phyloP scores from a whole-genome alignment of 257 asterid species.

The Fraxinus pennsylvanica region DNA sequence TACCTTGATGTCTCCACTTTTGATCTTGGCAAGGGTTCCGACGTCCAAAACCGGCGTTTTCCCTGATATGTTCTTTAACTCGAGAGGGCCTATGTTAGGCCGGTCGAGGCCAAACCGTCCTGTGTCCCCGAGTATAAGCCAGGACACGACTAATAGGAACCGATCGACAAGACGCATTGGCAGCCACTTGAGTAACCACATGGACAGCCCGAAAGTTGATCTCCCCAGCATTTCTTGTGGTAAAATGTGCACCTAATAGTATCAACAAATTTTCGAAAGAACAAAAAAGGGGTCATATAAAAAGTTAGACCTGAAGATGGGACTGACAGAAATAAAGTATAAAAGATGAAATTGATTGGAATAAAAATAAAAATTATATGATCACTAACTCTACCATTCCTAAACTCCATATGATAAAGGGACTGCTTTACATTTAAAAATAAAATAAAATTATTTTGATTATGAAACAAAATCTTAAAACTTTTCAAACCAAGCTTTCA shows the following conservation, averaged over 20 bases:
- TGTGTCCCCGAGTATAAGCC: constrained; percentile 39
- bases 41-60: constrained; percentile 25
- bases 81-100: constrained; percentile 11
- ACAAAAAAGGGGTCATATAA: neutral
- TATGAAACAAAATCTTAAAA: neutral
- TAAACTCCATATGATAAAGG: neutral
- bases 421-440: neutral
- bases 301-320: neutral
- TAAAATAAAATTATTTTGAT: neutral
- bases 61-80: constrained; percentile 20
- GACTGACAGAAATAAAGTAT: constrained; percentile 3
- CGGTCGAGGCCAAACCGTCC: constrained; percentile 23
- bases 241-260: constrained; percentile 37
- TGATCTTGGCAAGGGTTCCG: constrained; percentile 22
- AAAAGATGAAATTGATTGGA: neutral
- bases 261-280: constrained; percentile 5
- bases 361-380: neutral
- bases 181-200: constrained; percentile 39
- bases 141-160: constrained; percentile 31
- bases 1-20: constrained; percentile 28
- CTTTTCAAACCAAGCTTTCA: neutral
- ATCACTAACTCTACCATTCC: neutral
- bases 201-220: constrained; percentile 48
- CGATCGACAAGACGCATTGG: constrained; percentile 37
- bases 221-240: constrained; percentile 44